Evolutionary conservation across 257 asterid genomes (phyloP), one percentile per base, ranked within the genome.

Genomic region (Nicotiana tomentosiformis): DNA sequence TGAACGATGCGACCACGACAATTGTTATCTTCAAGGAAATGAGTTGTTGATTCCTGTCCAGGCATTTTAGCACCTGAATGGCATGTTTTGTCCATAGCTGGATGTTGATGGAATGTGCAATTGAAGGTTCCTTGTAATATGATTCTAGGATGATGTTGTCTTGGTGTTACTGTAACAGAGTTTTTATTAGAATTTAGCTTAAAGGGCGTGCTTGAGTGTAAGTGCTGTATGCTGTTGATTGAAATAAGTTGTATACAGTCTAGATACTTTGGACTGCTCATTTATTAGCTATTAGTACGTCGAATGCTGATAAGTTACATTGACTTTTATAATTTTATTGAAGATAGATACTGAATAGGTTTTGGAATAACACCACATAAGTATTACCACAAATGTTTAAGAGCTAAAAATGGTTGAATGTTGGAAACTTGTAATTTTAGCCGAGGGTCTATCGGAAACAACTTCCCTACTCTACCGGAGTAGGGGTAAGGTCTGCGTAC

Each of bases 51-150:
- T 74, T 46, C 26, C 23, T 74, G 79, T 49, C 61, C 79, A 74
- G 79, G 79, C 37, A 49, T 74, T 7, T 74, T 57, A 49, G 79
- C 61, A 49, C 23, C 62, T 74, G 37, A 74, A 55, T 10, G 7
- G 16, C 26, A 49, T 29, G 60, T 46, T 74, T 20, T 43, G 61
- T 46, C 62, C 4, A 14, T 26, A 74, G 62, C 37, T 74, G 79
- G 78, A n/a, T 70, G 33, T 43, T 43, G 78, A 70, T 70, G 23
- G 32, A 70, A 74, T 74, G 79, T 74, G 79, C 61, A 46, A 72
- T 72, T 46, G 62, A 23, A 18, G 23, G 39, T 74, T 49, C 62
- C 15, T 46, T 49, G 51, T 49, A 14, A 7, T 74, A 9, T 51
- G 62, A 26, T 46, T 74, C 39, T 74, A 14, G 26, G 62, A 74